Evolutionary conservation across 78 protist genomes (phyloP).

Genomic region (Diacronema lutheri): DNA sequence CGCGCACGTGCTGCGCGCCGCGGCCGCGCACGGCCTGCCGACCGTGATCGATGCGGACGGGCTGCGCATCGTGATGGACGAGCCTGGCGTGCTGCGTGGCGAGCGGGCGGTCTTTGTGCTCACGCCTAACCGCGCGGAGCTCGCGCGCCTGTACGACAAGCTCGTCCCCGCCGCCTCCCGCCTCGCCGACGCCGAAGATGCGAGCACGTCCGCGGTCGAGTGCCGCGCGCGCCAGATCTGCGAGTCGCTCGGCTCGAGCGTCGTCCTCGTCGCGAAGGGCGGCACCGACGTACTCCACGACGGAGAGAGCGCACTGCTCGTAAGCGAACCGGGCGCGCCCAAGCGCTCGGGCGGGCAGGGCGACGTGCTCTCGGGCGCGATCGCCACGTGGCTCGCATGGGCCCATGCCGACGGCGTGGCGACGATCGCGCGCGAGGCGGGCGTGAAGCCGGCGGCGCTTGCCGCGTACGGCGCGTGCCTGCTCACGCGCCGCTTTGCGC

Average conservation of each 20-base stretch:
- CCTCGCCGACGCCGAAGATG: neutral
- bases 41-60: constrained; percentile 7
- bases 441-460: neutral
- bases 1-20: neutral
- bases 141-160: neutral
- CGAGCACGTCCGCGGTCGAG: neutral
- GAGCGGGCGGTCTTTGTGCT: neutral
- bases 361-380: constrained; percentile 10
- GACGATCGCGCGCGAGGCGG: neutral
- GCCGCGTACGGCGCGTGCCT: constrained; percentile 1
- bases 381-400: neutral
- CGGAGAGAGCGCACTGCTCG: neutral
- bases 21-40: neutral
- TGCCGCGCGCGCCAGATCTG: neutral
- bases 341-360: constrained; percentile 29
- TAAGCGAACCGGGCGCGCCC: neutral
- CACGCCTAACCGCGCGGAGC: constrained; percentile 1
- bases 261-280: neutral
- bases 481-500: neutral
- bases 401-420: neutral
- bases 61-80: neutral
- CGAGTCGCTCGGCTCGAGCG: neutral
- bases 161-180: neutral
- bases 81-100: neutral
- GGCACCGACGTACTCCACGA: neutral